Base-by-base conservation (phyloP, 2,329 filamentous ascomycete species). In the Amylocarpus encephaloides region DNA sequence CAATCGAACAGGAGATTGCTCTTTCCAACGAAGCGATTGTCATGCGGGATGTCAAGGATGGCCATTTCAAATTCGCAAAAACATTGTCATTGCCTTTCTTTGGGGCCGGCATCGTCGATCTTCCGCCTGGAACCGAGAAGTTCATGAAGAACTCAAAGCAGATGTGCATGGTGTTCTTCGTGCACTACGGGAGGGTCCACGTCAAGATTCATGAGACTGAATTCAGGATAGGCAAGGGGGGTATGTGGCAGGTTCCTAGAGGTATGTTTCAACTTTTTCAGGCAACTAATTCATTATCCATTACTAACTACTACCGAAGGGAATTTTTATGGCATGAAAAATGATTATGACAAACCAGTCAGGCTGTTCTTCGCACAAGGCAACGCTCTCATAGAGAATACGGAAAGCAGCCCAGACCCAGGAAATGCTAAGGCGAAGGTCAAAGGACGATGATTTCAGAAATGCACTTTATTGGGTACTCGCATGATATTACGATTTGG, bases 161-260 rank as follows among this genome's bases (percentile, higher is more conserved):
- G 71, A 97, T 96, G 88, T 90, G 96, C 65, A 93, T 98, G 85
- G 84, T 87, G 1, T 97, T 97, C 68, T 96, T 95, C 61, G 86
- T 98, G 29, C 85, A 89, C 60, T 78, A 80, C 40, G 93, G 93
- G 18, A 83, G 86, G 57, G 89, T 96, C 16, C 75, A 82, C 57
- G 91, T 95, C 16, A 86, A 82, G 26, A 79, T 95, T 43, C 82
- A 86, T 57, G 80, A 86, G 57, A 85, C 79, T 19, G 73, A 77
- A 54, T 97, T 98, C 66, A 82, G 85, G 50, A 90, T 95, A 57
- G 82, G 84, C 34, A 89, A 86, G 60, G 91, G 92, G 36, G 92
- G 92, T 47, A 86, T 91, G 68, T 97, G 88, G 78, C 91, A 95
- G 68, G 91, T 98, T 54, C 93, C 93, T 19, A 81, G 92, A 81